phyloP scores from a whole-genome alignment of 2,329 filamentous ascomycete species.

The Eurotiales sp. region DNA sequence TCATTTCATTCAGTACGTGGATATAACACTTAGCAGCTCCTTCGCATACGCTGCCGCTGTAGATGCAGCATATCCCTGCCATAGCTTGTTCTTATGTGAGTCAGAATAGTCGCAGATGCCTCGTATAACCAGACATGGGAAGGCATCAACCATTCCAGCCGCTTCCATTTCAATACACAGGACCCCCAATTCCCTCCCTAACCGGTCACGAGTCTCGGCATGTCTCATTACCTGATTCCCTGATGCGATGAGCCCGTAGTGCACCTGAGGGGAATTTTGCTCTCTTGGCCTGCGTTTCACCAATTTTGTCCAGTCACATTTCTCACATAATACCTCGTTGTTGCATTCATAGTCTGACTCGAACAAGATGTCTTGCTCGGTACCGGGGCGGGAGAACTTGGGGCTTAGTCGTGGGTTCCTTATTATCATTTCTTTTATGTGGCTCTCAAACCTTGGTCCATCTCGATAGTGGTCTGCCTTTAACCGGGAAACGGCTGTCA shows the following conservation, averaged over 20 bases:
- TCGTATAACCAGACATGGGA: constrained; percentile 39
- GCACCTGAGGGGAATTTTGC: constrained; percentile 2
- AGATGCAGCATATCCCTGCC: constrained; percentile 24
- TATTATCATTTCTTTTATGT: constrained; percentile 1
- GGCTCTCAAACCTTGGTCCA: neutral
- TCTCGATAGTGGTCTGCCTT: constrained; percentile 4
- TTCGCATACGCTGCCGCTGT: constrained; percentile 14
- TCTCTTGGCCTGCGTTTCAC: neutral
- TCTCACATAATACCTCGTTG: neutral
- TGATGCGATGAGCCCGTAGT: constrained; percentile 13
- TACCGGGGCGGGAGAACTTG: constrained; percentile 1
- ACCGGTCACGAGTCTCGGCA: constrained; percentile 14
- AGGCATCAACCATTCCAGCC: constrained; percentile 15
- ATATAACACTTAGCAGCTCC: constrained; percentile 11
- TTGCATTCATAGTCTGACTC: neutral
- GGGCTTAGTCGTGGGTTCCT: neutral
- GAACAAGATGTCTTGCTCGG: neutral
- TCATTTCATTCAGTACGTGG: no score
- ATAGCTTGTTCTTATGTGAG: constrained; percentile 33
- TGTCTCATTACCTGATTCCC: constrained; percentile 13
- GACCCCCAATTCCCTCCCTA: constrained; percentile 2
- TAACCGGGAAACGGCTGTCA: constrained; percentile 12
- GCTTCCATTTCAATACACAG: constrained; percentile 13
- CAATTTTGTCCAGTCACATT: neutral
- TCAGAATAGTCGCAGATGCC: constrained; percentile 21